Percentiles rank a stretch among this genome's conserved stretches.
Evolutionary conservation across 495 filamentous ascomycete genomes (phyloP).

Genomic region (Aspergillus conjunctus): DNA sequence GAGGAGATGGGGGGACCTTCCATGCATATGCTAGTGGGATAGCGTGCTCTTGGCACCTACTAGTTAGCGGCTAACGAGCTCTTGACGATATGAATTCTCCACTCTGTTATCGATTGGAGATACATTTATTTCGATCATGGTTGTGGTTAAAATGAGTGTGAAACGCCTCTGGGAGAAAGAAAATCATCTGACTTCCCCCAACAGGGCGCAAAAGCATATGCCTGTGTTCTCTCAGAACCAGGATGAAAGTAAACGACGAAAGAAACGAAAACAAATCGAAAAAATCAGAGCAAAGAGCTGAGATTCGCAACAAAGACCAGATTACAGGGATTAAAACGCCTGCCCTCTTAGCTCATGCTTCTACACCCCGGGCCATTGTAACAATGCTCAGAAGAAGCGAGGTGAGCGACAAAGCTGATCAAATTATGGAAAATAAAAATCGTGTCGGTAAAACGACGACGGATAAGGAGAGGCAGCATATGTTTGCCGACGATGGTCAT

Average conservation of each 20-base stretch:
- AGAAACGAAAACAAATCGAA: conserved; percentile 16
- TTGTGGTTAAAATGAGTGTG: conserved; percentile 17
- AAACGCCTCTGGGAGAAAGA: conserved; percentile 1
- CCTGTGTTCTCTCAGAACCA: conserved; percentile 10
- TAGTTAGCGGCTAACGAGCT: neutral
- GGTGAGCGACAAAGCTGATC: conserved; percentile 16
- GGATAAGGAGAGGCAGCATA: conserved; percentile 5
- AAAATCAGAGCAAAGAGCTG: neutral
- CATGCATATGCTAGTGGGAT: neutral
- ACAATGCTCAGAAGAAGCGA: conserved; percentile 22
- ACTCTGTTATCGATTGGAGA: conserved; percentile 4
- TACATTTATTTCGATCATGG: conserved; percentile 1
- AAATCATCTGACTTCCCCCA: neutral
- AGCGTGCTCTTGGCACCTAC: conserved; percentile 2
- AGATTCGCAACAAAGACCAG: conserved; percentile 21
- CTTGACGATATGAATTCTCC: conserved; percentile 1
- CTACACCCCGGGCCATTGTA: conserved; percentile 30
- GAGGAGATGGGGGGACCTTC: neutral
- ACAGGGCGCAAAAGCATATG: conserved; percentile 1
- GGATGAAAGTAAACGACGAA: neutral
- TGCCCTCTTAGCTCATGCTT: conserved; percentile 34
- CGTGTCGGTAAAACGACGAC: neutral
- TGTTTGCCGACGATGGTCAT: neutral
- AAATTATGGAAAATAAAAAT: neutral
- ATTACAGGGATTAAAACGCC: conserved; percentile 26